phyloP scores from a whole-genome alignment of 495 filamentous ascomycete genomes.

The Talaromyces proteolyticus region DNA sequence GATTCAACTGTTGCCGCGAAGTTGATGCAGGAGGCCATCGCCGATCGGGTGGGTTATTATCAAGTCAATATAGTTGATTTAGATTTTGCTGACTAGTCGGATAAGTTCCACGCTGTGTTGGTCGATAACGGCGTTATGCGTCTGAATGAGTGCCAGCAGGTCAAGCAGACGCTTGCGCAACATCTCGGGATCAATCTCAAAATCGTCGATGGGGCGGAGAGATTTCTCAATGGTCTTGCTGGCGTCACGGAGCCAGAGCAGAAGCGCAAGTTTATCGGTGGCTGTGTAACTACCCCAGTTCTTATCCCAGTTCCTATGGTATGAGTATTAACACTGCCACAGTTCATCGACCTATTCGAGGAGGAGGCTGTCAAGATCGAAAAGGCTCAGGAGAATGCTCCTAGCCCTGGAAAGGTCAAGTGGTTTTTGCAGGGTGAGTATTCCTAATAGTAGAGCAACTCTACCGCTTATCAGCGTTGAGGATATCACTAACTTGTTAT shows the following conservation, averaged over 20 bases:
- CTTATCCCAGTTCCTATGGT: not conserved
- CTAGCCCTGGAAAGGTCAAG: conserved; percentile 62
- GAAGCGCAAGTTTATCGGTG: conserved; percentile 92
- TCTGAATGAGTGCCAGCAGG: conserved; percentile 73
- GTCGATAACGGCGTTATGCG: conserved; percentile 88
- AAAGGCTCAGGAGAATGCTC: conserved; percentile 53
- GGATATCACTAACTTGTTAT: too few species aligned
- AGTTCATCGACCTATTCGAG: conserved; percentile 87
- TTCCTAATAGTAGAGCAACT: too few species aligned
- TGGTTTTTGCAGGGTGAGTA: conserved; percentile 88
- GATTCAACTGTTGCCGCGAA: conserved; percentile 85
- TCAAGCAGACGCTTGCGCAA: conserved; percentile 67
- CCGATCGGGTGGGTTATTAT: conserved; percentile 38
- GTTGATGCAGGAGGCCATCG: conserved; percentile 75
- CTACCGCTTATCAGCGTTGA: too few species aligned
- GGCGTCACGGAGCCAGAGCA: conserved; percentile 78
- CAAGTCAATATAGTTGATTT: conserved; percentile 38
- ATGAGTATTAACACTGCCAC: conserved; percentile 11
- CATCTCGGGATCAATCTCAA: conserved; percentile 87
- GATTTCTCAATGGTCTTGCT: conserved; percentile 67
- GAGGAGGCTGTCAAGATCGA: conserved; percentile 68
- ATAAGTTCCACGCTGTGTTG: conserved; percentile 80
- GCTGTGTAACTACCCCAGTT: conserved; percentile 8
- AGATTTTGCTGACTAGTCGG: conserved; percentile 23
- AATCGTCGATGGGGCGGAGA: conserved; percentile 72